phyloP scores from a whole-genome alignment of 768 basidiomycete genomes.

The Pleurotus citrinopileatus region DNA sequence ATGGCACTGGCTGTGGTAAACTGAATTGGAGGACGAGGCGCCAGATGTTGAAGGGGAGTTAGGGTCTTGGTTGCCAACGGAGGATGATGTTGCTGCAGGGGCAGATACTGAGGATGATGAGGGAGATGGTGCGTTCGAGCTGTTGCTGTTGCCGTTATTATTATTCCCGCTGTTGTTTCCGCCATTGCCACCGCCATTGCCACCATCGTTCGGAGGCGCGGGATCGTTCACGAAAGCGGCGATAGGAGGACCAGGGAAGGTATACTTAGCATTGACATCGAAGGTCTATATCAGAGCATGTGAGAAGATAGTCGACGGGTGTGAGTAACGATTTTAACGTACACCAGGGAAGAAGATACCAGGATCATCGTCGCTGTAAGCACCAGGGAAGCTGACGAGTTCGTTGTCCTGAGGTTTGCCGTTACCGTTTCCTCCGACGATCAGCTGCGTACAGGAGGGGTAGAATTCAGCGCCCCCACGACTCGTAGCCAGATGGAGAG shows the following conservation, averaged over 20 bases:
- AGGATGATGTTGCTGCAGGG: not conserved
- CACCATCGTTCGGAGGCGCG: slow-evolving; percentile 5
- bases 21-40: not conserved
- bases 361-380: slow-evolving; percentile 66
- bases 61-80: not conserved
- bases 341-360: slow-evolving; percentile 63
- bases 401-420: slow-evolving; percentile 44
- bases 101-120: not conserved
- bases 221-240: slow-evolving; percentile 21
- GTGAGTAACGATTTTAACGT: slow-evolving; percentile 9
- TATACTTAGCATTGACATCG: slow-evolving; percentile 27
- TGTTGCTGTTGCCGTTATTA: not conserved
- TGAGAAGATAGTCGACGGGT: not conserved
- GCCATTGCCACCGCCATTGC: slow-evolving; percentile 5
- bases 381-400: slow-evolving; percentile 69
- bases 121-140: not conserved
- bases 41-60: not conserved
- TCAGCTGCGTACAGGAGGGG: slow-evolving; percentile 62
- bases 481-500: slow-evolving; percentile 61
- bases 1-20: not conserved
- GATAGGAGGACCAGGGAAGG: slow-evolving; percentile 51
- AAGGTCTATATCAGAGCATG: slow-evolving; percentile 23
- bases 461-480: slow-evolving; percentile 78
- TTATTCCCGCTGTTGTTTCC: slow-evolving; percentile 6
- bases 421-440: slow-evolving; percentile 50